Base-by-base conservation (phyloP, 2,329 filamentous ascomycete species). In the Penicillium sp. region DNA sequence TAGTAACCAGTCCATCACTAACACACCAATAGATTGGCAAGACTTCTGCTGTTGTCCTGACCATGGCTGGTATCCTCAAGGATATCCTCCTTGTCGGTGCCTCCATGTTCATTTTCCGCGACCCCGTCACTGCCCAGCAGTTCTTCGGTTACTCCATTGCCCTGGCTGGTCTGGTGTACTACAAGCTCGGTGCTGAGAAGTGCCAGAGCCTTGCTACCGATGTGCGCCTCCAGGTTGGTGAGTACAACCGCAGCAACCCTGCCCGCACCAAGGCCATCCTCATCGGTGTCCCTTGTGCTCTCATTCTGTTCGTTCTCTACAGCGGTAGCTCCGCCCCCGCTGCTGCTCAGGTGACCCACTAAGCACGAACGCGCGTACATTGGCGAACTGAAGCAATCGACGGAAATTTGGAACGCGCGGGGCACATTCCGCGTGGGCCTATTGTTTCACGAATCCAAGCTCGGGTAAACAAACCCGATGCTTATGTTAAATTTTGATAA, bases 1-100 rank as follows among this genome's bases (percentile, higher is more conserved):
- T 29, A 9, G 12, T 45, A 19, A 21, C 33, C 8, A 25, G 3
- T 6, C n/a, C 19, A 9, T 44, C 15, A 36, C 59, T 69, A 60
- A 66, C 47, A 27, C 19, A 31, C n/a, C 23, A 10, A 27, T 66
- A 53, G 50, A 93, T 93, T 69, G 89, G 90, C 72, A 91, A 89
- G 77, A 93, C 90, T 9, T 93, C 90, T 6, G 88, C 88, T 56
- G 85, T 94, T 45, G 89, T 92, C 69, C 87, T 93, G 75, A 91
- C 89, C 35, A 84, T 93, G 39, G 90, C 87, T 57, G 89, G 90
- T 70, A 90, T 93, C 61, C 83, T 93, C 69, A 93, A 93, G 77
- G 89, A 91, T 71, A 91, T 93, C 61, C 83, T 93, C 56, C 86
- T 94, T 53, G 89, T 93, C 63, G 79, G 83, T 60, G 82, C 85